Percentiles rank a stretch among this genome's conserved stretches.
These are phyloP conservation scores for Amanita pallidorosea DNA, from an alignment of 768 basidiomycete genomes.

Conservation along the genomic window DNA sequence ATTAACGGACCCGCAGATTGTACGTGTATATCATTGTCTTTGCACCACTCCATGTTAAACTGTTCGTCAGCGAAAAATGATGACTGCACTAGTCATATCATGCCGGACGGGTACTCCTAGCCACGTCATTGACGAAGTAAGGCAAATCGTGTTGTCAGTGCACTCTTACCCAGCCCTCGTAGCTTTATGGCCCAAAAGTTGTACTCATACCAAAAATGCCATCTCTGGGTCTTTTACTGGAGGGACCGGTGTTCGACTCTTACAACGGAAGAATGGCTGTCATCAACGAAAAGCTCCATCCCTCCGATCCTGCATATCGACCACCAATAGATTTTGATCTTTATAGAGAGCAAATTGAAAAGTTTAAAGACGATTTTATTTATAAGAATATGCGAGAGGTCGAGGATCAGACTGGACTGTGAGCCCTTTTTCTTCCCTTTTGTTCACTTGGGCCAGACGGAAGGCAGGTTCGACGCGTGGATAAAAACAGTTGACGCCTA, in stretches of 20 bases:
- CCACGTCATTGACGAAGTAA: slow-evolving; percentile 64
- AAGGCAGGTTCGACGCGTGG: slow-evolving; percentile 76
- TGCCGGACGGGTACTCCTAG: slow-evolving; percentile 69
- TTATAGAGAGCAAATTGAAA: slow-evolving; percentile 57
- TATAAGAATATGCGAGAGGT: slow-evolving; percentile 80
- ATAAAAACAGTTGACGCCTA: slow-evolving; percentile 68
- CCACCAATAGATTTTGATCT: slow-evolving; percentile 63
- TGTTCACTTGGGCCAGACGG: background rate
- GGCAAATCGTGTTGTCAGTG: background rate
- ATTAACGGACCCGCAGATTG: slow-evolving; percentile 28
- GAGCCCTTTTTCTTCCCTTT: slow-evolving; percentile 21
- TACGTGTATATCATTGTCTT: slow-evolving; percentile 19
- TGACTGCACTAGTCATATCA: slow-evolving; percentile 71
- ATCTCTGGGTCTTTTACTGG: slow-evolving; percentile 83
- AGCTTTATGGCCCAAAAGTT: slow-evolving; percentile 69
- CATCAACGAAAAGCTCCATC: slow-evolving; percentile 40
- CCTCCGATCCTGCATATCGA: slow-evolving; percentile 51
- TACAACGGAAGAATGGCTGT: slow-evolving; percentile 54
- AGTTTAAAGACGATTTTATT: slow-evolving; percentile 79
- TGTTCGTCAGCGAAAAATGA: slow-evolving; percentile 84
- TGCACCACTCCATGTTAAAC: slow-evolving; percentile 8
- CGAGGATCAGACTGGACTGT: slow-evolving; percentile 74
- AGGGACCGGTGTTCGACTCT: slow-evolving; percentile 72
- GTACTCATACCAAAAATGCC: slow-evolving; percentile 95
- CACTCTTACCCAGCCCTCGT: slow-evolving; percentile 4